Conservation (phyloP, 805 yeast species). For the Hermanozyma aechmeae region DNA sequence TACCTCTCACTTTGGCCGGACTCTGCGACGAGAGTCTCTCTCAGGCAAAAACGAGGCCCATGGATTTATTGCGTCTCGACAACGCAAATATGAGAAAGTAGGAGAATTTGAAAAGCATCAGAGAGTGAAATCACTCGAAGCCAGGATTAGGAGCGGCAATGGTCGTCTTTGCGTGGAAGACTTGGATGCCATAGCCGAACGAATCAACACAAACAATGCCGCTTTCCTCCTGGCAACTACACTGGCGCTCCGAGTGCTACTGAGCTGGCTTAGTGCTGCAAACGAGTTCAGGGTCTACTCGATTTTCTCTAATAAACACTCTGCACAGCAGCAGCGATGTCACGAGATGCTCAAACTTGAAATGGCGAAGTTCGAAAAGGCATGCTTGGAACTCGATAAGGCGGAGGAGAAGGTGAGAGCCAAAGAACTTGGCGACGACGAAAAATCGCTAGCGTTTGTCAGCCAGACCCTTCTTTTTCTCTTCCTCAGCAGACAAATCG, state of each 20-base stretch:
- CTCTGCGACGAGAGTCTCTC: conserved; percentile 5
- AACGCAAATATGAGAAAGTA: conserved; percentile 19
- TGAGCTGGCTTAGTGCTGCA: conserved; percentile 19
- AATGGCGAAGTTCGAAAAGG: no score
- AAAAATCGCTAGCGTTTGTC: conserved; percentile 17
- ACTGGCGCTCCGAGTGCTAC: conserved; percentile 9
- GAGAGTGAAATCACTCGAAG: conserved; percentile 11
- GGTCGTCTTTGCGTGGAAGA: conserved; percentile 11
- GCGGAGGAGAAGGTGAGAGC: no score
- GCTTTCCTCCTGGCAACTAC: conserved; percentile 10
- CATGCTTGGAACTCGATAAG: no score
- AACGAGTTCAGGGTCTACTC: conserved; percentile 17
- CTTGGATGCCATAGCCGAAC: conserved; percentile 15
- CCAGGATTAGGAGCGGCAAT: conserved; percentile 9
- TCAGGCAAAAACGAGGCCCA: conserved; percentile 1
- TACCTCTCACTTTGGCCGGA: conserved; percentile 6
- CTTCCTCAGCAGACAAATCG: conserved; percentile 11
- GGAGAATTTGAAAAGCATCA: conserved; percentile 17
- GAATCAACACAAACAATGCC: conserved; percentile 11
- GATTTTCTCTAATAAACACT: conserved; percentile 4
- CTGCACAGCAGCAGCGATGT: conserved; percentile 8
- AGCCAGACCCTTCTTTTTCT: conserved; percentile 15
- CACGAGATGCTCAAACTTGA: conserved; percentile 7
- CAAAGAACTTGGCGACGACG: conserved; percentile 8
- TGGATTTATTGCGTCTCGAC: conserved; percentile 16